A percentile compares a stretch with the other conserved stretches of the same genome.
Conservation (phyloP, 192 early-diverging fungal species). For the Linnemannia exigua region DNA sequence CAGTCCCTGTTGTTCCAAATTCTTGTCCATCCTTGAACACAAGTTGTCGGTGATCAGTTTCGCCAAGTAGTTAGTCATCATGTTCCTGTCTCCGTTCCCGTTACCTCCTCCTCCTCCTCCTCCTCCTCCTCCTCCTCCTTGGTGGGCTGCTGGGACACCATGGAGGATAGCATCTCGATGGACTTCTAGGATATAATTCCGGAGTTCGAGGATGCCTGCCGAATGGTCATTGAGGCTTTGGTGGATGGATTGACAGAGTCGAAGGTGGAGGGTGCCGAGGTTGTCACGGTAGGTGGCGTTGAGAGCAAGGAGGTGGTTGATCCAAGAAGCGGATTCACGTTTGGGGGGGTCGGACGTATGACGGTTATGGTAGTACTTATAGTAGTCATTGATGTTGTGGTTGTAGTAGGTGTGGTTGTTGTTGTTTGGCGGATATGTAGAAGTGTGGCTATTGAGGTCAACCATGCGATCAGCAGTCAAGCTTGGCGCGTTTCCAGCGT, state of each 20-base stretch:
- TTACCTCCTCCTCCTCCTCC: too few relatives aligned
- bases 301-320: conserved; percentile 1
- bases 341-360: not conserved
- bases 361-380: too few relatives aligned
- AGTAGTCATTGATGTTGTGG: too few relatives aligned
- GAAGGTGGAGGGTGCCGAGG: not conserved
- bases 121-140: too few relatives aligned
- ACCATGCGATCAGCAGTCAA: too few relatives aligned
- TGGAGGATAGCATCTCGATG: too few relatives aligned
- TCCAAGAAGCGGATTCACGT: not conserved
- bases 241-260: conserved; percentile 2
- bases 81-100: not conserved
- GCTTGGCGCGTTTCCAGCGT: too few relatives aligned
- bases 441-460: too few relatives aligned
- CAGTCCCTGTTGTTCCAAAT: not conserved
- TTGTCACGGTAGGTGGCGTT: conserved; percentile 16
- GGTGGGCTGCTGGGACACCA: too few relatives aligned
- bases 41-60: not conserved
- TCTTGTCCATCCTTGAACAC: not conserved
- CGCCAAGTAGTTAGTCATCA: not conserved
- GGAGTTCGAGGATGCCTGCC: not conserved
- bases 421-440: too few relatives aligned
- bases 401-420: too few relatives aligned
- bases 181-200: not conserved
- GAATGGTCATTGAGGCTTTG: not conserved